Percentiles rank a stretch among this genome's conserved stretches.
These are phyloP conservation scores for Sugiyamaella marilandica DNA, from an alignment of 805 yeast species.

Conservation along the genomic window DNA sequence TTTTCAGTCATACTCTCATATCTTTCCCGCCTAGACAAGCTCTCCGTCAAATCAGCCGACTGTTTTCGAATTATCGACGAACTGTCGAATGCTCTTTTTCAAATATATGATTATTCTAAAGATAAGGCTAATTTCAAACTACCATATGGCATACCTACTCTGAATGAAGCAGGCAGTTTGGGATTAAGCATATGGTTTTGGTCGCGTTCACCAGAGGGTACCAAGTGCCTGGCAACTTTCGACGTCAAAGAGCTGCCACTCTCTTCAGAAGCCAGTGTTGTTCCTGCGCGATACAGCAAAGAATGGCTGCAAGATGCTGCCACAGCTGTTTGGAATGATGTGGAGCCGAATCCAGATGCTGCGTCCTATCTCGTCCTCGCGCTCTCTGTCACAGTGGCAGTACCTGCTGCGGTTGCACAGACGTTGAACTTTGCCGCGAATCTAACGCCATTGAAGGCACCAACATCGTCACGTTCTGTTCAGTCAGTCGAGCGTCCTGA, in stretches of 20 bases:
- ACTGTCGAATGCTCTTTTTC: constrained; percentile 28
- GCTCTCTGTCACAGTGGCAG: constrained; percentile 34
- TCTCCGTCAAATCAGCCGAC: constrained; percentile 32
- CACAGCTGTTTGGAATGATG: constrained; percentile 14
- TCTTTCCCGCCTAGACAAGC: constrained; percentile 33
- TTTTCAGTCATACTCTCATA: constrained; percentile 31
- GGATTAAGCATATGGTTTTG: constrained; percentile 35
- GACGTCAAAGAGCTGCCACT: constrained; percentile 4
- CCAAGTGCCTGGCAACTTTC: not conserved
- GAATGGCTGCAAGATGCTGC: constrained; percentile 21
- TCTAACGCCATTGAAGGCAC: constrained; percentile 6
- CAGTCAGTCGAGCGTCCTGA: constrained; percentile 7
- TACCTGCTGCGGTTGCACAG: constrained; percentile 21
- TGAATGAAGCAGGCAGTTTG: constrained; percentile 29
- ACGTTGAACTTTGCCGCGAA: constrained; percentile 11
- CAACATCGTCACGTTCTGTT: constrained; percentile 6
- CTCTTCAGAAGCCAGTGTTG: not conserved
- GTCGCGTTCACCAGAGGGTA: constrained; percentile 9
- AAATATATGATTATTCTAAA: not conserved
- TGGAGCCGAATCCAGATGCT: constrained; percentile 21
- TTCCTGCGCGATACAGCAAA: constrained; percentile 17
- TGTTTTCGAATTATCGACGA: constrained; percentile 33
- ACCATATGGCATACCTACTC: constrained; percentile 28
- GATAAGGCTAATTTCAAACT: not conserved
- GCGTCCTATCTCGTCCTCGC: constrained; percentile 30